Conservation (phyloP, 768 basidiomycete species). For the Mycena maculata region DNA sequence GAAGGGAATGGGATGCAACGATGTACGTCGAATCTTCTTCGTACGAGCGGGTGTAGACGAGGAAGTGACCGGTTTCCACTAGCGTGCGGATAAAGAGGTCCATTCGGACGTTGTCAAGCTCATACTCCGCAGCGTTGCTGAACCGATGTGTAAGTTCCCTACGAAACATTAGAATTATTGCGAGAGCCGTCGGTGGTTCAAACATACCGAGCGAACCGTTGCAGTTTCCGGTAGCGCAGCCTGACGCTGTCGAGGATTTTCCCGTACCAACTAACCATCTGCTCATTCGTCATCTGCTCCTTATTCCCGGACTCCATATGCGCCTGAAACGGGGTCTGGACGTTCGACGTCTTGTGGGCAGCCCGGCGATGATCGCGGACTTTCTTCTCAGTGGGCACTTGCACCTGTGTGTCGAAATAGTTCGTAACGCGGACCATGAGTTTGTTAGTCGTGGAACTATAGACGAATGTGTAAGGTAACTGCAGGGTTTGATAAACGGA, state of each 20-base stretch:
- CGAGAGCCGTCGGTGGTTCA: slow-evolving; percentile 1
- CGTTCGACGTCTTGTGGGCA: slow-evolving; percentile 39
- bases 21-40: slow-evolving; percentile 95
- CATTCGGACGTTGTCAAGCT: slow-evolving; percentile 76
- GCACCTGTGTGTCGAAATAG: slow-evolving; percentile 95
- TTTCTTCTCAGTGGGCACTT: slow-evolving; percentile 68
- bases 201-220: slow-evolving; percentile 89
- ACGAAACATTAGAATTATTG: slow-evolving; percentile 7
- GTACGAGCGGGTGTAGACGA: slow-evolving; percentile 89
- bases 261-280: slow-evolving; percentile 88
- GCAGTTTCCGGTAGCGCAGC: slow-evolving; percentile 91
- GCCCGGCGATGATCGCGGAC: slow-evolving; percentile 39
- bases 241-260: slow-evolving; percentile 95
- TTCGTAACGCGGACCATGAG: slow-evolving; percentile 93
- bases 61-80: slow-evolving; percentile 88
- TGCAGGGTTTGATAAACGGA: slow-evolving; percentile 21
- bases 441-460: slow-evolving; percentile 90
- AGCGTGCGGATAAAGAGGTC: slow-evolving; percentile 85
- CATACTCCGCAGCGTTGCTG: slow-evolving; percentile 94
- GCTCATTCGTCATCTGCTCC: slow-evolving; percentile 79
- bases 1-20: slow-evolving; percentile 81
- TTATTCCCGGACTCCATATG: slow-evolving; percentile 39
- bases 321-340: slow-evolving; percentile 44
- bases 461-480: neutral
- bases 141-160: slow-evolving; percentile 86